Base-by-base conservation (phyloP, 139 green algal species). In the Diplosphaera chodatii region DNA sequence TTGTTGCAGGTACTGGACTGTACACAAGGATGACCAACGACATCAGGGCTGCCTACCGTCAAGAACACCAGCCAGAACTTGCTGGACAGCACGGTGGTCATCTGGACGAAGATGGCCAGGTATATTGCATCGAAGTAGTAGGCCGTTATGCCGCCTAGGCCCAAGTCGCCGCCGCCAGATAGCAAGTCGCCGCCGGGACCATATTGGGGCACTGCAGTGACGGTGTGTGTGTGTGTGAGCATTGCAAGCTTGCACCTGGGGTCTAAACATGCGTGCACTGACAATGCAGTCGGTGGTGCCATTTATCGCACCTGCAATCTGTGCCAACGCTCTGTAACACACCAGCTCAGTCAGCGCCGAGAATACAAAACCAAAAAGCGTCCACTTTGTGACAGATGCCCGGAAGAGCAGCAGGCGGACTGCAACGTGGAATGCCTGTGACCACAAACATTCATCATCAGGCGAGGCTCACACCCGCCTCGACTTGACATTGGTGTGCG, bases 91-190 rank as follows among this genome's bases (percentile, higher is more conserved):
- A 85, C 69, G 40, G 65, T 64, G 5, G 80, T 74, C 4, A 87
- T 40, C 63, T 91, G 88, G 28, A 90, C 76, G 32, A 92, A 84
- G 15, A 74, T 40, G 13, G 77, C 74, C n/a, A 94, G 76, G 68
- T 93, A 94, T 18, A 92, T 75, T 2, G 88, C 25, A 64, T 94
- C 89, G 30, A 91, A 82, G 71, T 85, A 90, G 73, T 94, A 93
- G 1, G 40, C 72, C 37, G 82, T 73, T n/a, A 86, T 78, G 32
- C 88, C 87, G 4, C 82, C 83, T 55, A 85, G 84, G 63, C 32
- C 83, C 4, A 94, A 74, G 56, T 94, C 87, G 23, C 78, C 80
- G 0, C 89, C 89, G n/a, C 80, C 78, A 70, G 86, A 85, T 0
- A 89, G 21, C 16, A 94, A 55, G 56, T 92, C 89, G 8, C 87